These are phyloP conservation scores for Stemphylium lycopersici DNA, from an alignment of 2,329 filamentous ascomycete genomes.

Conservation along the genomic window DNA sequence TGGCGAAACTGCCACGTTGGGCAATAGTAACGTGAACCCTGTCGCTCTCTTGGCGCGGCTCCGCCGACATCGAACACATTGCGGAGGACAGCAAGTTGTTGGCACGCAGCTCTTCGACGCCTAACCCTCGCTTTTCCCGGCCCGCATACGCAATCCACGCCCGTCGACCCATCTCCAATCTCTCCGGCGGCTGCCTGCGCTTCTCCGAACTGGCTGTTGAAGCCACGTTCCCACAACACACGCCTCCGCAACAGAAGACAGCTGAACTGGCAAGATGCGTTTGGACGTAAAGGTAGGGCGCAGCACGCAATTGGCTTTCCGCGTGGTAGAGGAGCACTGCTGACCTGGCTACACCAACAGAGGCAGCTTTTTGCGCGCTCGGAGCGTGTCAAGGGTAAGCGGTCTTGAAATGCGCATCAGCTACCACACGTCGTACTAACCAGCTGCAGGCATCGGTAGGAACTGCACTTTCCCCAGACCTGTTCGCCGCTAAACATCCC, in stretches of 20 bases:
- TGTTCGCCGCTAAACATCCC: slow-evolving; percentile 44
- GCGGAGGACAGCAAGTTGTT: slow-evolving; percentile 16
- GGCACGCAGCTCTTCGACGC: neutral
- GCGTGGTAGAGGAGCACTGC: slow-evolving; percentile 20
- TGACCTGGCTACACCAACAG: slow-evolving; percentile 59
- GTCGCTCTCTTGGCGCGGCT: slow-evolving; percentile 35
- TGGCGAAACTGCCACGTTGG: slow-evolving; percentile 24
- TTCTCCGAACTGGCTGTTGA: slow-evolving; percentile 43
- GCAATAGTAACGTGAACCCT: slow-evolving; percentile 34
- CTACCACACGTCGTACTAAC: slow-evolving; percentile 29
- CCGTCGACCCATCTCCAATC: neutral
- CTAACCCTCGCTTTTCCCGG: neutral
- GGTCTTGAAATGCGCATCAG: slow-evolving; percentile 6
- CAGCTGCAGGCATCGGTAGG: slow-evolving; percentile 44
- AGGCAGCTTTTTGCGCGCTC: slow-evolving; percentile 85
- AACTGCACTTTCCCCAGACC: slow-evolving; percentile 6
- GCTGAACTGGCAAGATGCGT: slow-evolving; percentile 48
- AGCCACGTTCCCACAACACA: slow-evolving; percentile 47
- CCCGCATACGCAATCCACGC: neutral
- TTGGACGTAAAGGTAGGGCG: slow-evolving; percentile 53
- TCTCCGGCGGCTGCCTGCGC: slow-evolving; percentile 19
- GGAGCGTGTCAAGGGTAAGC: slow-evolving; percentile 80
- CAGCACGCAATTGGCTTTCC: neutral
- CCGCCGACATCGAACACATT: slow-evolving; percentile 33
- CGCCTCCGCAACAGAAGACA: slow-evolving; percentile 38